Conservation (phyloP, 306 rosid genomes). For the Crotalaria pallida region DNA sequence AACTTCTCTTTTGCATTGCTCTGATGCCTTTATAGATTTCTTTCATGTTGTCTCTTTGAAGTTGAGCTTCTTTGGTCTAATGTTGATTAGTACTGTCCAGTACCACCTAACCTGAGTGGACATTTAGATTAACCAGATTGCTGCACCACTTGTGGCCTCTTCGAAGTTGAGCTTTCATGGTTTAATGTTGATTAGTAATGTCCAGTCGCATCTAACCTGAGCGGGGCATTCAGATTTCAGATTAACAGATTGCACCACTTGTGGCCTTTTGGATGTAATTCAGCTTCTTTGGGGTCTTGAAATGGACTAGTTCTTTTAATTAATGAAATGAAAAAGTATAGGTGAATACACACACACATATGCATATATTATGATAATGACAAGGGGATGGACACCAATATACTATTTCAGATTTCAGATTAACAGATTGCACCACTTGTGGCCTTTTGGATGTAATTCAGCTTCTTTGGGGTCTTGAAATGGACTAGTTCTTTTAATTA, state of each 20-base stretch:
- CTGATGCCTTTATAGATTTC: not conserved
- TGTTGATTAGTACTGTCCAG: conserved; percentile 5
- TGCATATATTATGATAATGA: not conserved
- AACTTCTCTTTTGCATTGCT: conserved; percentile 7
- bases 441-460: not conserved
- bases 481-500: not conserved
- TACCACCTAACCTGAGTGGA: not conserved
- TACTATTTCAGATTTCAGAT: no score
- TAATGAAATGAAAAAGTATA: not conserved
- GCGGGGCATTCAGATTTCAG: no score
- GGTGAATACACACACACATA: no score
- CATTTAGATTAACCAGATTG: not conserved
- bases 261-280: not conserved
- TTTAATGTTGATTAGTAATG: no score
- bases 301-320: not conserved
- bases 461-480: not conserved
- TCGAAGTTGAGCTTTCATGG: no score
- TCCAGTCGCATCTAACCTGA: no score
- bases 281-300: not conserved
- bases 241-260: not conserved
- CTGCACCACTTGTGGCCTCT: no score
- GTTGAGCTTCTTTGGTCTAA: conserved; percentile 14
- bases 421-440: not conserved
- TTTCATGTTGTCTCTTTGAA: not conserved
- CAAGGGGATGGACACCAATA: not conserved